phyloP scores from a whole-genome alignment of 129 eudicot species.

The Arctium lappa region DNA sequence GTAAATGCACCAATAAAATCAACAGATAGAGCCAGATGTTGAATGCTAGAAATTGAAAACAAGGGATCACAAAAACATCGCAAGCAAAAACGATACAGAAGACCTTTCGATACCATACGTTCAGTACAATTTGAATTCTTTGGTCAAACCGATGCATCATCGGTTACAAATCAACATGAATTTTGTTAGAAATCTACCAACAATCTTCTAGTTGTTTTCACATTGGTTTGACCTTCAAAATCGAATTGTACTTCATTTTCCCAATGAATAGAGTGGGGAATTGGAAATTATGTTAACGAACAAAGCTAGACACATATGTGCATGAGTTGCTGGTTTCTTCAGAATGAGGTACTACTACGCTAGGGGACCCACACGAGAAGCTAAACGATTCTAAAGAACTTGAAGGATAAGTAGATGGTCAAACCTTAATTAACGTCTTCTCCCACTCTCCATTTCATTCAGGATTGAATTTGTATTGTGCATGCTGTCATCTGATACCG shows the following conservation, averaged over 20 bases:
- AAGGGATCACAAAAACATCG: background rate
- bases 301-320: constrained; percentile 18
- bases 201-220: background rate
- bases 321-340: constrained; percentile 15
- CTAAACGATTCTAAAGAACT: constrained; percentile 13
- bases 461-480: constrained; percentile 21
- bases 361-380: constrained; percentile 10
- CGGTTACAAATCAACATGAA: background rate
- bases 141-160: constrained; percentile 3
- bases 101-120: background rate
- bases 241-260: background rate
- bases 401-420: constrained; percentile 4
- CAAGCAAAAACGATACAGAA: background rate
- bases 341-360: constrained; percentile 2
- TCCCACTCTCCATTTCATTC: constrained; percentile 56
- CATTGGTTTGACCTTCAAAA: background rate
- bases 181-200: background rate
- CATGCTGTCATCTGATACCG: constrained; percentile 23
- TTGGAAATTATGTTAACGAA: background rate
- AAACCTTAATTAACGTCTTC: constrained; percentile 30
- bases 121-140: background rate
- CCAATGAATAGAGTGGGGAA: background rate
- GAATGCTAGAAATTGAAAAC: background rate
- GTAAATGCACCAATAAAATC: background rate
- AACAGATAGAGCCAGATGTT: background rate